These are phyloP conservation scores for Tagetes patula DNA, from an alignment of 129 eudicot species.

Conservation along the genomic window DNA sequence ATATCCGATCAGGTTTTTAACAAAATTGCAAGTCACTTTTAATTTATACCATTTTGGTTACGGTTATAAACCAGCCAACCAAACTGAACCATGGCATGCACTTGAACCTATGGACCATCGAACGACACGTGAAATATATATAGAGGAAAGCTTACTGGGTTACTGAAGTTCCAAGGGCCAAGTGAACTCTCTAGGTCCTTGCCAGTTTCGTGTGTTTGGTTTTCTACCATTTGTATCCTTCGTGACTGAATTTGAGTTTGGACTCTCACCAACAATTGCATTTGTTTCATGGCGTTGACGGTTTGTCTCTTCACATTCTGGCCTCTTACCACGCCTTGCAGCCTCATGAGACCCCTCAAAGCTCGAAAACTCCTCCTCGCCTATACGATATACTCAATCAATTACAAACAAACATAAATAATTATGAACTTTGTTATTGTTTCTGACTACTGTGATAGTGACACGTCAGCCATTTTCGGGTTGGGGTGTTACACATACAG, in stretches of 20 bases:
- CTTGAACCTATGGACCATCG: background rate
- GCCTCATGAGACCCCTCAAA: slow-evolving; percentile 86
- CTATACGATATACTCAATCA: slow-evolving; percentile 31
- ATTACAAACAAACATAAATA: background rate
- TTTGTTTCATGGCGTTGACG: slow-evolving; percentile 80
- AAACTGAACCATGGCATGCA: background rate
- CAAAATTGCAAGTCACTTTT: background rate
- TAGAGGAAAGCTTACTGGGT: slow-evolving; percentile 31
- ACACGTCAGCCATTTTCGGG: too few species aligned
- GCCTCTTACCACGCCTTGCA: slow-evolving; percentile 82
- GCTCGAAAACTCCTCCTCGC: slow-evolving; percentile 89
- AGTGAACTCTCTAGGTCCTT: slow-evolving; percentile 63
- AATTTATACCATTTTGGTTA: background rate
- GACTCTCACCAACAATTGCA: slow-evolving; percentile 89
- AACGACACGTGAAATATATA: background rate
- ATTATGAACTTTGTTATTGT: too few species aligned
- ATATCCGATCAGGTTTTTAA: too few species aligned
- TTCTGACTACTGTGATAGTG: too few species aligned
- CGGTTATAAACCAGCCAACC: background rate
- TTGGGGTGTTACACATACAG: too few species aligned
- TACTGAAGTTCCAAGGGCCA: slow-evolving; percentile 61
- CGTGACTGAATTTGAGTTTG: slow-evolving; percentile 94
- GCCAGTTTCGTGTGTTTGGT: slow-evolving; percentile 50
- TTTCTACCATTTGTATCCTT: slow-evolving; percentile 84
- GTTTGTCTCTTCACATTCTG: slow-evolving; percentile 84